phyloP scores from a whole-genome alignment of 345 rosid genomes.

The Mangifera indica region DNA sequence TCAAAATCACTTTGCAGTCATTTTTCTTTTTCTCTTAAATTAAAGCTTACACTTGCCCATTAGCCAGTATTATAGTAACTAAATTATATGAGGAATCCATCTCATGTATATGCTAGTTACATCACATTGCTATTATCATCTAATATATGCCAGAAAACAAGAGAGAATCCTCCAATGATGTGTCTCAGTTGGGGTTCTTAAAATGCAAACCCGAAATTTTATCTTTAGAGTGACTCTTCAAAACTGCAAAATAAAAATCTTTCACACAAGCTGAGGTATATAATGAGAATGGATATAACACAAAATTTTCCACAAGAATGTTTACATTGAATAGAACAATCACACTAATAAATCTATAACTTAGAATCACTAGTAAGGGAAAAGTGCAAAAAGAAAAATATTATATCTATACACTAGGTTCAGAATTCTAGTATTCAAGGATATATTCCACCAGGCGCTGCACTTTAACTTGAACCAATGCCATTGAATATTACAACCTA shows the following conservation, averaged over 20 bases:
- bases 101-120: conserved; percentile 22
- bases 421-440: neutral
- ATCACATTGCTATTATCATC: conserved; percentile 7
- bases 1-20: neutral
- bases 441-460: neutral
- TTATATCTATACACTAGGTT: neutral
- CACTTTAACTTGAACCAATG: neutral
- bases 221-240: conserved; percentile 28
- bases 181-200: conserved; percentile 27
- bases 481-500: neutral
- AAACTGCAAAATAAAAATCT: conserved; percentile 36
- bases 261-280: conserved; percentile 27
- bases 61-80: neutral
- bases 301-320: conserved; percentile 15
- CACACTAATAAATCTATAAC: neutral
- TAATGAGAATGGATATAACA: conserved; percentile 18
- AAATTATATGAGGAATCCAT: conserved; percentile 9
- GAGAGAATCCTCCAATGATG: conserved; percentile 15
- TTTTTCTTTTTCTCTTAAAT: conserved; percentile 1
- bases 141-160: conserved; percentile 22
- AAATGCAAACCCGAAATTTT: conserved; percentile 25
- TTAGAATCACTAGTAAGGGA: neutral
- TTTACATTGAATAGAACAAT: conserved; percentile 1
- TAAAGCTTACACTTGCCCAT: conserved; percentile 10
- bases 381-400: neutral